These are phyloP conservation scores for Cardiospermum halicacabum DNA, from an alignment of 345 rosid species.

Conservation along the genomic window DNA sequence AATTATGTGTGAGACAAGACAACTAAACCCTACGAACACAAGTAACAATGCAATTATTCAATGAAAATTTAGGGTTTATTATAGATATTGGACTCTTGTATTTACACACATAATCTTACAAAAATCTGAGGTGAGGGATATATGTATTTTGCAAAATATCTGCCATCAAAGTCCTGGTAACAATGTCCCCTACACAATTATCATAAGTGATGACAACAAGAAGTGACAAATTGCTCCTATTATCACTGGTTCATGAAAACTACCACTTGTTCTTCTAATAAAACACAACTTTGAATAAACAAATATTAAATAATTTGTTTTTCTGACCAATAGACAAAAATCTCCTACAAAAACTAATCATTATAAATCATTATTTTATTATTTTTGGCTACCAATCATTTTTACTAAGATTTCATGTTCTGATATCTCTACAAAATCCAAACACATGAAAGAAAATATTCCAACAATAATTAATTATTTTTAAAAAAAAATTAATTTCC, in stretches of 20 bases:
- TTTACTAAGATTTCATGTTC: slow-evolving; percentile 28
- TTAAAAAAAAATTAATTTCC: background rate
- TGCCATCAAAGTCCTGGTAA: slow-evolving; percentile 12
- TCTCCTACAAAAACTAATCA: slow-evolving; percentile 8
- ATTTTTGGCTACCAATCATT: slow-evolving; percentile 23
- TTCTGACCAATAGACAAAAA: slow-evolving; percentile 21
- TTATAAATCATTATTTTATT: slow-evolving; percentile 9
- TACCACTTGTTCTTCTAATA: background rate
- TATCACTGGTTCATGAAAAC: slow-evolving; percentile 5
- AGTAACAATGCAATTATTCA: background rate
- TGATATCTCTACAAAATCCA: slow-evolving; percentile 21
- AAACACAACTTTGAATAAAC: background rate
- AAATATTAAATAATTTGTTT: background rate
- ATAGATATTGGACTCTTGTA: slow-evolving; percentile 9
- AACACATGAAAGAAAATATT: slow-evolving; percentile 33
- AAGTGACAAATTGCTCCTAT: background rate
- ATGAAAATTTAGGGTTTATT: background rate
- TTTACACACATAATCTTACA: slow-evolving; percentile 11
- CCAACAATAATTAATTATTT: slow-evolving; percentile 1
- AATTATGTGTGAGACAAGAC: background rate
- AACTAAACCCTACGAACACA: background rate
- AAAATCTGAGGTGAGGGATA: slow-evolving; percentile 1
- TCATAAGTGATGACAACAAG: no score
- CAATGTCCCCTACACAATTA: slow-evolving; percentile 11
- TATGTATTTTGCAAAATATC: slow-evolving; percentile 6